Evolutionary conservation across 441 rosid species (phyloP), one percentile per base, ranked within the genome.

Genomic region (Erodium moschatum): DNA sequence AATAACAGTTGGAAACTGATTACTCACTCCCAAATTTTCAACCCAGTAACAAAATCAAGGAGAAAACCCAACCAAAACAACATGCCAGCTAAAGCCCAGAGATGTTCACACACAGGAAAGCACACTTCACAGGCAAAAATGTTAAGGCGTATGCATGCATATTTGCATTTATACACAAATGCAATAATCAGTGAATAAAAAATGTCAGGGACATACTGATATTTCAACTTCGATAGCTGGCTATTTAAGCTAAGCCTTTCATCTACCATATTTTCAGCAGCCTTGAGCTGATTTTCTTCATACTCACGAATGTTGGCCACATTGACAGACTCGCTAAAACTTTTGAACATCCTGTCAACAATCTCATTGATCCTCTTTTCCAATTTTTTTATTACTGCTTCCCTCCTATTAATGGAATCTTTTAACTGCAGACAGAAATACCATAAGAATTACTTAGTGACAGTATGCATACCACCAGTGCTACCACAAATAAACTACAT

Each of bases 201-300:
- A 70, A 38, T 3, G 38, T 64, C 69, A 73, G 73, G 68, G 73
- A 85, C 99, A 70, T 92, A 95, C 99, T 92, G 98, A 81, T 92
- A 92, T 72, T 92, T 95, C 82, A 90, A 81, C 88, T 95, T 95
- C 27, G 97, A 85, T 65, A 95, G 86, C 89, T 92, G 99, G 76
- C 85, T 93, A 72, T 95, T 92, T 78, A 95, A 81, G 78, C 77
- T 86, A 77, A 95, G 86, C 84, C 97, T 92, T 76, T 90, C 98
- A 70, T 95, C 97, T 71, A 93, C 99, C 85, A 85, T 86, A 72
- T 82, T 70, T 79, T 90, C 86, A 58, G 98, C 95, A 82, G 81
- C 90, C 86, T 92, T 92, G 68, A 95, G 85, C 84, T 95, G 96
- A 74, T 86, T 90, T 82, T 95, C 99, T 80, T 95, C 98, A 78